A percentile compares a stretch with the other conserved stretches of the same genome.
phyloP scores from a whole-genome alignment of 768 basidiomycete genomes.

The Calvatia gigantea region DNA sequence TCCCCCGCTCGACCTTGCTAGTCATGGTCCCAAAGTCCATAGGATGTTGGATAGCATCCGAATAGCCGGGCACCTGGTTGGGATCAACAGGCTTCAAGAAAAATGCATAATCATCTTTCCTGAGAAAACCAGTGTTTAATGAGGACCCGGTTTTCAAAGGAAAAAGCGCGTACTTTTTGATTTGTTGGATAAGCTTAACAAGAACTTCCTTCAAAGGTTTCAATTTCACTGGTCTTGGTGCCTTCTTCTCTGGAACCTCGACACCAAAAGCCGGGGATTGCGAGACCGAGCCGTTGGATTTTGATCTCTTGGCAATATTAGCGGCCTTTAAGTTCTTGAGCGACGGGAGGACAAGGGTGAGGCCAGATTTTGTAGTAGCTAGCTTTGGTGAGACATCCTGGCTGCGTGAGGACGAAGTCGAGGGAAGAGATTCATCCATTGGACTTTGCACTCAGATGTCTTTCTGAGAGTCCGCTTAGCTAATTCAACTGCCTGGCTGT shows the following conservation, averaged over 20 bases:
- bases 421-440: conserved; percentile 13
- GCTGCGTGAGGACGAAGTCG: conserved; percentile 2
- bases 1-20: conserved; percentile 69
- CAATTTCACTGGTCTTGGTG: conserved; percentile 61
- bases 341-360: conserved; percentile 68
- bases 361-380: conserved; percentile 39
- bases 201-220: conserved; percentile 80
- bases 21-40: conserved; percentile 94
- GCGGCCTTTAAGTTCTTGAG: conserved; percentile 57
- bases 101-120: conserved; percentile 86
- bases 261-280: conserved; percentile 17
- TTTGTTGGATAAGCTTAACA: conserved; percentile 59
- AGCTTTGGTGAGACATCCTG: not conserved
- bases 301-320: conserved; percentile 48
- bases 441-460: conserved; percentile 13
- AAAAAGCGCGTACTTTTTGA: conserved; percentile 60
- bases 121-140: conserved; percentile 24
- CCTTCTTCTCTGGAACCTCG: conserved; percentile 37
- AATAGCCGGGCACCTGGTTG: conserved; percentile 56
- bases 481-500: conserved; percentile 2
- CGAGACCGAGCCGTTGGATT: conserved; percentile 24
- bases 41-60: conserved; percentile 71
- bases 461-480: conserved; percentile 14
- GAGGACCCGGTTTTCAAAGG: not conserved
- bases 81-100: conserved; percentile 69